Base-by-base conservation (phyloP, 371 early-diverging fungal genomes). In the Rhizopus sp. region DNA sequence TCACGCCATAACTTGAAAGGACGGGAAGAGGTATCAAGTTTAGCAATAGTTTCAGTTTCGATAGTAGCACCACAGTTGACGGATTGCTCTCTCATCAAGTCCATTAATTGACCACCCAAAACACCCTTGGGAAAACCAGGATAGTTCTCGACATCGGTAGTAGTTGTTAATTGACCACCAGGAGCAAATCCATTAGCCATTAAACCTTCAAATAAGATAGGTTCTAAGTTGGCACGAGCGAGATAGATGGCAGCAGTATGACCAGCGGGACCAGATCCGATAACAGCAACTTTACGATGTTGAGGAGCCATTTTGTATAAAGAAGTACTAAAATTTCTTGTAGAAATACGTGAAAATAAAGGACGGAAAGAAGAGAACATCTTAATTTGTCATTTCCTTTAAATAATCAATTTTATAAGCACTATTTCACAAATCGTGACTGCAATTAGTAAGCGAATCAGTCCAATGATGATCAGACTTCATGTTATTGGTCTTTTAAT, bases 191-290 rank as follows among this genome's bases (percentile, higher is more conserved):
- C 94, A 50, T 93, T 95, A 41, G 96, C 95, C 84, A 96, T 86
- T 84, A 96, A 92, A 53, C 99, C 99, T 73, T 98, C 99, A 70
- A 94, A 97, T 82, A 99, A 80, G 60, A 93, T 82, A 8, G 99
- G 98, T 40, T 87, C 71, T 52, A 96, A 73, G 68, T 95, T 89
- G 50, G 98, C 98, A 56, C 98, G 88, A 37, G 95, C 93, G 40
- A 90, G 80, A 74, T 98, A 99, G 61, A 99, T 89, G 52, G 98
- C 98, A 17, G 97, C 96, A 37, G 94, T 94, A 79, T 96, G 96
- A 9, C 93, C 97, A 50, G 97, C 98, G 55, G 97, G 97, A 3
- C 97, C 96, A 12, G 94, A 93, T 55, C 97, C 93, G 47, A 92
- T 80, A 68, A 93, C 86, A 54, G 72, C 69, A 51, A 74, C 78